Evolutionary conservation across 2,329 filamentous ascomycete species (phyloP).

Genomic region (Epichloe coenophiala): DNA sequence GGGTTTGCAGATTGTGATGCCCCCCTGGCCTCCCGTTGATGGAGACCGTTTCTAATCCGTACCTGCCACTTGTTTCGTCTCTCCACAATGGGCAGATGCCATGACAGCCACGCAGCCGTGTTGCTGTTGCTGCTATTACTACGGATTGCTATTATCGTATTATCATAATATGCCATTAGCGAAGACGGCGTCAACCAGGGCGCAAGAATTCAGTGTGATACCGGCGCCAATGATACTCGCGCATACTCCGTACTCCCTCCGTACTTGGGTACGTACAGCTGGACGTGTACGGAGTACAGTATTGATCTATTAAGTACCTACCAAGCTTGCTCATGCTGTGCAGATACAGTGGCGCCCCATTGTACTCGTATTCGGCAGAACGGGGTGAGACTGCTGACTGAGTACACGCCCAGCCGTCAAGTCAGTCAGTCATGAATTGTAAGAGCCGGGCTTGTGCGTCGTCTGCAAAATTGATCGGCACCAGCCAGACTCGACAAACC

Average conservation of each 20-base stretch:
- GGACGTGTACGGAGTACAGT: neutral
- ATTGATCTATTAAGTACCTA: neutral
- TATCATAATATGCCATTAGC: no score
- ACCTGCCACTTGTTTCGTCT: constrained; percentile 1
- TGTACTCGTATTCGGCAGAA: constrained; percentile 2
- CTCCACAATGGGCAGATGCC: neutral
- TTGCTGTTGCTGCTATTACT: neutral
- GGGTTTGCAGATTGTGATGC: neutral
- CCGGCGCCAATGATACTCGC: no score
- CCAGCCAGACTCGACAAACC: neutral
- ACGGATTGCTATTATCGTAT: no score
- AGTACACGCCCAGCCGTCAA: neutral
- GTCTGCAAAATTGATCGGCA: neutral
- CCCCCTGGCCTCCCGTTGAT: neutral
- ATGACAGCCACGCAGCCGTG: neutral
- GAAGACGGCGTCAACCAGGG: no score
- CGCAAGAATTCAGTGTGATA: no score
- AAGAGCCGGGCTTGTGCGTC: neutral
- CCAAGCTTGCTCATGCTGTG: no score
- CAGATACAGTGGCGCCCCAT: neutral
- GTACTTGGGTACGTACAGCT: no score
- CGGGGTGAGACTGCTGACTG: neutral
- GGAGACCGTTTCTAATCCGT: neutral
- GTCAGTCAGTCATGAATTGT: neutral
- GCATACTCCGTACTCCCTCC: no score